Evolutionary conservation across 139 green algal genomes (phyloP), one percentile per base, ranked within the genome.

Genomic region (Raphidocelis subcapitata): DNA sequence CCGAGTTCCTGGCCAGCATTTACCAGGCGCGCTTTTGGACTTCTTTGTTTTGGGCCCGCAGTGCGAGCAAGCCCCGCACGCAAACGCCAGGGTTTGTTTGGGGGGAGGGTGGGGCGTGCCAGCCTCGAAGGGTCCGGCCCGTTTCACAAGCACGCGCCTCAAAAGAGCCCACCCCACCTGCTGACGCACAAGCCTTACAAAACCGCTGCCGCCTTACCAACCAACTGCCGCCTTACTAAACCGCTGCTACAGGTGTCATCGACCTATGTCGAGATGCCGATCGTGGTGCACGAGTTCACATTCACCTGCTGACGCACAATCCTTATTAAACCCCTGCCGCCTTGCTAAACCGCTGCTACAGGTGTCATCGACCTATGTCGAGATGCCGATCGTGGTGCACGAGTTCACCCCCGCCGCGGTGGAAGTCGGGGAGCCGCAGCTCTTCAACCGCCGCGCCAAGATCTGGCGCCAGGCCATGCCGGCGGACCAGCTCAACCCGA

Each of bases 231-330:
- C n/a, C n/a, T n/a, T n/a, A n/a, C n/a, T n/a, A n/a, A n/a, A n/a
- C n/a, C n/a, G n/a, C n/a, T n/a, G n/a, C n/a, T n/a, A n/a, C 68
- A 77, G 60, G 67, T 94, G 28, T 92, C 85, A 3, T 80, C 90
- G 32, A 96, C 91, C 2, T 93, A 86, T 66, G 52, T 94, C 44
- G 79, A 88, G 55, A 87, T 92, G 77, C 89, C 84, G 0, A 78
- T 95, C 24, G 32, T 96, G n/a, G 78, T 96, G 23, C 81, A 94
- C 52, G 91, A 96, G 82, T 83, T 95, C 24, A 64, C 46, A n/a
- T n/a, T n/a, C n/a, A n/a, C n/a, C n/a, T n/a, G n/a, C n/a, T n/a
- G n/a, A n/a, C n/a, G n/a, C n/a, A n/a, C n/a, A n/a, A n/a, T n/a
- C n/a, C n/a, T n/a, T n/a, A n/a, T n/a, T n/a, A n/a, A n/a, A n/a